Conservation (phyloP, 2,329 filamentous ascomycete genomes). For the Verticillium isaacii region DNA sequence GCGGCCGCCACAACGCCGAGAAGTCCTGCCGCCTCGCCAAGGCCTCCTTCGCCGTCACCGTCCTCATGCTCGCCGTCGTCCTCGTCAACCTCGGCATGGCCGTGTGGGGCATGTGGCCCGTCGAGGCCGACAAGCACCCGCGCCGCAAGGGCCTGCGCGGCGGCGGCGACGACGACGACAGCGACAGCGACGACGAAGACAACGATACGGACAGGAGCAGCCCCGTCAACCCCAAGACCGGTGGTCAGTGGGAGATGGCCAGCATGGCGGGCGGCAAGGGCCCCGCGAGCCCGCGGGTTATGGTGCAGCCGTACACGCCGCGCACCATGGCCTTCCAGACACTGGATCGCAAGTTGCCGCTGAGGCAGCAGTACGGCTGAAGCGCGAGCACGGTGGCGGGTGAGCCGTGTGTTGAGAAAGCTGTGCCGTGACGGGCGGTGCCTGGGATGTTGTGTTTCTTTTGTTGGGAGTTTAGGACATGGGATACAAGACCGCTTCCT, state of each 20-base stretch:
- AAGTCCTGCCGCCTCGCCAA: conserved; percentile 65
- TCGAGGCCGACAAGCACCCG: conserved; percentile 41
- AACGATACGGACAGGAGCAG: conserved; percentile 23
- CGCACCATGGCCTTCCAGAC: conserved; percentile 64
- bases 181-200: conserved; percentile 38
- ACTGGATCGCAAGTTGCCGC: conserved; percentile 52
- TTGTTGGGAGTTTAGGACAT: background rate
- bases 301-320: conserved; percentile 52
- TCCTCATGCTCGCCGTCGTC: conserved; percentile 63
- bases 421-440: background rate
- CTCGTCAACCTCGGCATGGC: conserved; percentile 53
- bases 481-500: background rate
- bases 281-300: conserved; percentile 26
- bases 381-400: background rate
- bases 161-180: conserved; percentile 18
- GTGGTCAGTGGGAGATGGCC: conserved; percentile 55
- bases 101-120: conserved; percentile 54
- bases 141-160: background rate
- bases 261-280: conserved; percentile 29
- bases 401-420: background rate
- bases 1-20: conserved; percentile 43
- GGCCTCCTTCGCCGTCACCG: conserved; percentile 57
- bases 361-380: conserved; percentile 30
- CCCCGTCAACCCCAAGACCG: conserved; percentile 28
- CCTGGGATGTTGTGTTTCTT: background rate